Percentiles rank a stretch among this genome's conserved stretches.
Conservation (phyloP, 2,329 filamentous ascomycete species). For the Talaromyces atroroseus region DNA sequence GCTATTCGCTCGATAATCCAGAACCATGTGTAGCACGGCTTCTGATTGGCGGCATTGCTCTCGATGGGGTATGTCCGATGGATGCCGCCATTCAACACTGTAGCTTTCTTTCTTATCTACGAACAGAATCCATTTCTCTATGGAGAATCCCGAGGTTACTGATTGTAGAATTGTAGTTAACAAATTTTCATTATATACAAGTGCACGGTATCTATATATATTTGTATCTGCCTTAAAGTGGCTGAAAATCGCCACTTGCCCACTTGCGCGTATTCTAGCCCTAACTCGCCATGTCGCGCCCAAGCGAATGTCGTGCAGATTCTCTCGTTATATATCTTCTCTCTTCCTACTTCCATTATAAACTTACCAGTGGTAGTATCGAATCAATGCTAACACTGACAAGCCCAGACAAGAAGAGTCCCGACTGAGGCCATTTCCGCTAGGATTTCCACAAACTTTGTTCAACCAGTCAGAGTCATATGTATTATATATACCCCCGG, state of each 20-base stretch:
- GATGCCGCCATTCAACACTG: neutral
- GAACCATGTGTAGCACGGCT: neutral
- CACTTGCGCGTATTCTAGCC: neutral
- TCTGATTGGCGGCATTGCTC: slow-evolving; percentile 10
- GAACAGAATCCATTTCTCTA: neutral
- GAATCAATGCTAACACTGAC: slow-evolving; percentile 39
- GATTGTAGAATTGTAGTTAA: neutral
- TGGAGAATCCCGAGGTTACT: neutral
- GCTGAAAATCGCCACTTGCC: neutral
- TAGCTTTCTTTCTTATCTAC: neutral
- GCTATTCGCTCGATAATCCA: neutral
- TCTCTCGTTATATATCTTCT: slow-evolving; percentile 12
- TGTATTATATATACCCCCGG: neutral
- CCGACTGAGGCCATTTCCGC: slow-evolving; percentile 34
- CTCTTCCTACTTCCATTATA: neutral
- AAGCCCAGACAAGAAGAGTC: slow-evolving; percentile 36
- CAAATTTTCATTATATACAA: neutral
- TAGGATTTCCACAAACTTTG: slow-evolving; percentile 38
- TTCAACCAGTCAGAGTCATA: neutral
- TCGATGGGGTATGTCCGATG: neutral
- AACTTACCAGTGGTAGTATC: slow-evolving; percentile 33
- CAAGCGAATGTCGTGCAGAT: slow-evolving; percentile 26
- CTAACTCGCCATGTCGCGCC: slow-evolving; percentile 11
- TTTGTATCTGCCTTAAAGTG: neutral
- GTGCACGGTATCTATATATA: neutral